These are phyloP conservation scores for Irpex sp. DNA, from an alignment of 1,284 basidiomycete genomes.

Conservation along the genomic window DNA sequence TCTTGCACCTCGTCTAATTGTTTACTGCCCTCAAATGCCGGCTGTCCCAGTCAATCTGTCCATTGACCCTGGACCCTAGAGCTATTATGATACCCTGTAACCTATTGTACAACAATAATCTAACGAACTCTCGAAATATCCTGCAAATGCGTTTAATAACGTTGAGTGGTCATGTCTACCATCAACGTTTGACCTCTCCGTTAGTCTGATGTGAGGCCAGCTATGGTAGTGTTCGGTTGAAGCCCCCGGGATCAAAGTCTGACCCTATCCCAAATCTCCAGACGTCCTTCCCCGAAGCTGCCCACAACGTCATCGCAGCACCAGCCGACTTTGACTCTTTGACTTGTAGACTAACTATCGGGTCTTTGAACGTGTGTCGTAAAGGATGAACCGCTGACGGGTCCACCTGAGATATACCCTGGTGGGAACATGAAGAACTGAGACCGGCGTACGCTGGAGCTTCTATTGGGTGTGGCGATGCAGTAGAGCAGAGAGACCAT, in stretches of 20 bases:
- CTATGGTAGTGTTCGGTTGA: background rate
- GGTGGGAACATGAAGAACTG: background rate
- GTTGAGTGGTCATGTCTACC: too few relatives aligned
- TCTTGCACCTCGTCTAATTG: too few relatives aligned
- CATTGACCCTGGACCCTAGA: too few relatives aligned
- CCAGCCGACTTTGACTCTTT: background rate
- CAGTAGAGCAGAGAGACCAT: constrained; percentile 60
- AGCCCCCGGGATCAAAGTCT: background rate
- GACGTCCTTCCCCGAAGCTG: constrained; percentile 7
- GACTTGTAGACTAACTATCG: constrained; percentile 7
- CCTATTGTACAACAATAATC: too few relatives aligned
- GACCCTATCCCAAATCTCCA: constrained; percentile 12
- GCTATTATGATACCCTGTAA: too few relatives aligned
- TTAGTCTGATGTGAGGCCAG: background rate
- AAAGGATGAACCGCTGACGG: background rate
- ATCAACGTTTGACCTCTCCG: too few relatives aligned
- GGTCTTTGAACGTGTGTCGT: constrained; percentile 5
- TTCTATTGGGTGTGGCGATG: background rate
- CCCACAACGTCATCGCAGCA: constrained; percentile 11
- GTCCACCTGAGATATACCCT: background rate
- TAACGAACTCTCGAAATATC: too few relatives aligned
- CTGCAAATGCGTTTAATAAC: too few relatives aligned
- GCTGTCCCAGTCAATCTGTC: too few relatives aligned
- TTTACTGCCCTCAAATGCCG: too few relatives aligned
- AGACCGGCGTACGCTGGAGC: background rate